These are phyloP conservation scores for Clonostachys rhizophaga DNA, from an alignment of 2,329 filamentous ascomycete genomes.

Conservation along the genomic window DNA sequence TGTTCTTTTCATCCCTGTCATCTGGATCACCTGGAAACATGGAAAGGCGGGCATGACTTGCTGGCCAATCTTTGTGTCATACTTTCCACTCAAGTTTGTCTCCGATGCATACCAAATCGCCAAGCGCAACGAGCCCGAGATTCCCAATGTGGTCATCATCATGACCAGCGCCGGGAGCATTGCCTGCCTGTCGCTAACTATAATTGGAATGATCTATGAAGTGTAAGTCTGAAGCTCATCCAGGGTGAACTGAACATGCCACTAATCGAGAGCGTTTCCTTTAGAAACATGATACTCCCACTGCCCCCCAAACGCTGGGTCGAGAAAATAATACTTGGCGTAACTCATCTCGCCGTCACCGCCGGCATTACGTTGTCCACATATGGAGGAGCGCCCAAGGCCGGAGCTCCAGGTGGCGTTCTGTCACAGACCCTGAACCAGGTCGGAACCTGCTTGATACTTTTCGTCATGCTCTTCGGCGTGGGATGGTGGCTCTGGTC, in stretches of 20 bases:
- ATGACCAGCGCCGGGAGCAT: constrained; percentile 18
- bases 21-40: constrained; percentile 17
- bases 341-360: not conserved
- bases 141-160: constrained; percentile 12
- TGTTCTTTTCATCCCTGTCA: constrained; percentile 7
- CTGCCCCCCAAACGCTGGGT: not conserved
- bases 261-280: no score
- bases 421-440: not conserved
- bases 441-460: not conserved
- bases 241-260: no score
- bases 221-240: constrained; percentile 8
- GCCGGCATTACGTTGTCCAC: not conserved
- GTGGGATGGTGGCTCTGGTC: not conserved
- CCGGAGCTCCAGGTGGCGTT: not conserved
- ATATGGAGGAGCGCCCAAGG: not conserved
- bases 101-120: constrained; percentile 15
- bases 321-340: not conserved
- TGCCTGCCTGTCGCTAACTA: constrained; percentile 13
- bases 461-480: not conserved
- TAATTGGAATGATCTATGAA: constrained; percentile 19
- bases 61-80: constrained; percentile 17
- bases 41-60: constrained; percentile 19
- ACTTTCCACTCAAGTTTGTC: constrained; percentile 12
- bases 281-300: no score
- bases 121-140: constrained; percentile 9